Conservation (phyloP, 495 filamentous ascomycete genomes). For the Tetracladium marchalianum region DNA sequence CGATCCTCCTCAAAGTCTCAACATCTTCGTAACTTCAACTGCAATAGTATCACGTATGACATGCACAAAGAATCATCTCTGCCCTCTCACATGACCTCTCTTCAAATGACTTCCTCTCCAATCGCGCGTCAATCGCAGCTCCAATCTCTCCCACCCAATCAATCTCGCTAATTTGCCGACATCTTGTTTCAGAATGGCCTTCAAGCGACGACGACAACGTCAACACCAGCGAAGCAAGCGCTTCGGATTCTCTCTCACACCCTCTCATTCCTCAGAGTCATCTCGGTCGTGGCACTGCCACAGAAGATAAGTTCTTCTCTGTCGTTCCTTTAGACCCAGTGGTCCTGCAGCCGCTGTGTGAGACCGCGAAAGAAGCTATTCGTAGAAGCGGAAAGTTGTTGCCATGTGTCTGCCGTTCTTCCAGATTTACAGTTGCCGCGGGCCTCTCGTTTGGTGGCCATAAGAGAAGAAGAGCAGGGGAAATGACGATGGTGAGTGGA, state of each 20-base stretch:
- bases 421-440: too few relatives aligned
- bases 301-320: background rate
- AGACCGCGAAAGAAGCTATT: too few relatives aligned
- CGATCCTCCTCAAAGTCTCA: background rate
- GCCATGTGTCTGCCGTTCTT: too few relatives aligned
- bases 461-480: too few relatives aligned
- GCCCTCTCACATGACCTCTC: background rate
- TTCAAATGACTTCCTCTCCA: constrained; percentile 1
- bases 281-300: background rate
- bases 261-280: constrained; percentile 6
- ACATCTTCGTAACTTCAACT: background rate
- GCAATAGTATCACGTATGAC: background rate
- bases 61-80: background rate
- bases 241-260: constrained; percentile 4
- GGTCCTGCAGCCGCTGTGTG: too few relatives aligned
- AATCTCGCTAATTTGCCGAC: background rate
- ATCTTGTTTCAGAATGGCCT: background rate
- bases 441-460: too few relatives aligned
- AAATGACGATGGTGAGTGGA: too few relatives aligned
- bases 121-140: constrained; percentile 9
- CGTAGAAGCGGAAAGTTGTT: too few relatives aligned
- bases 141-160: background rate
- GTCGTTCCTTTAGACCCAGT: background rate
- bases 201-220: background rate
- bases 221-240: background rate